phyloP scores from a whole-genome alignment of 768 basidiomycete species.

The Neoboletus subvelutipes region DNA sequence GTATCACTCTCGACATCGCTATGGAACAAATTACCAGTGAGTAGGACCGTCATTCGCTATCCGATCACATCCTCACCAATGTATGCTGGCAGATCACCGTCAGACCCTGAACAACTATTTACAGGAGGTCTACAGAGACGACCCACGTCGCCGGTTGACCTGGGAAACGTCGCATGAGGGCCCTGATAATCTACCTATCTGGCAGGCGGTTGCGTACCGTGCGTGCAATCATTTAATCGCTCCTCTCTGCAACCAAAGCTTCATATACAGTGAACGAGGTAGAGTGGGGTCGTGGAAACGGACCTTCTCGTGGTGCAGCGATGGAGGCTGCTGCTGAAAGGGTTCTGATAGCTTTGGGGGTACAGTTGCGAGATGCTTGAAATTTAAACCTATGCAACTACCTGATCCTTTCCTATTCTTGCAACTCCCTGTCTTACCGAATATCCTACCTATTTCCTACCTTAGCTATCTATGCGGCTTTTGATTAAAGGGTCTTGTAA shows the following conservation, averaged over 20 bases:
- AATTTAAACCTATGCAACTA: background rate
- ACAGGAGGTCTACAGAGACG: constrained; percentile 15
- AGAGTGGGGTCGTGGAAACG: constrained; percentile 25
- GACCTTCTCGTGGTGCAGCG: constrained; percentile 17
- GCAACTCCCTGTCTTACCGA: background rate
- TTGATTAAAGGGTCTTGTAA: background rate
- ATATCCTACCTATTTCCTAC: background rate
- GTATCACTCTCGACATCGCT: background rate
- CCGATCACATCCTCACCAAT: background rate
- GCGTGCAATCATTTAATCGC: constrained; percentile 3
- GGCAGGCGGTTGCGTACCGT: constrained; percentile 25
- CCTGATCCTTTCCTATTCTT: background rate
- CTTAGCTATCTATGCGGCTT: background rate
- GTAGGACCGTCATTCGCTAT: background rate
- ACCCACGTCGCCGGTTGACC: constrained; percentile 11
- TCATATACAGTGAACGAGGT: constrained; percentile 16
- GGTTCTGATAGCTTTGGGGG: constrained; percentile 16
- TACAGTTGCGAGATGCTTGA: background rate
- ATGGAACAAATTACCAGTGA: constrained; percentile 15
- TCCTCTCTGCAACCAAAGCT: background rate
- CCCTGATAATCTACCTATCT: constrained; percentile 23
- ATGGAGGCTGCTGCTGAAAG: constrained; percentile 23
- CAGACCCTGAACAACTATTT: constrained; percentile 26
- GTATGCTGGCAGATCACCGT: constrained; percentile 16
- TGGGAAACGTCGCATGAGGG: constrained; percentile 20